These are phyloP conservation scores for Cytospora paraplurivora DNA, from an alignment of 2,329 filamentous ascomycete species.

Conservation along the genomic window DNA sequence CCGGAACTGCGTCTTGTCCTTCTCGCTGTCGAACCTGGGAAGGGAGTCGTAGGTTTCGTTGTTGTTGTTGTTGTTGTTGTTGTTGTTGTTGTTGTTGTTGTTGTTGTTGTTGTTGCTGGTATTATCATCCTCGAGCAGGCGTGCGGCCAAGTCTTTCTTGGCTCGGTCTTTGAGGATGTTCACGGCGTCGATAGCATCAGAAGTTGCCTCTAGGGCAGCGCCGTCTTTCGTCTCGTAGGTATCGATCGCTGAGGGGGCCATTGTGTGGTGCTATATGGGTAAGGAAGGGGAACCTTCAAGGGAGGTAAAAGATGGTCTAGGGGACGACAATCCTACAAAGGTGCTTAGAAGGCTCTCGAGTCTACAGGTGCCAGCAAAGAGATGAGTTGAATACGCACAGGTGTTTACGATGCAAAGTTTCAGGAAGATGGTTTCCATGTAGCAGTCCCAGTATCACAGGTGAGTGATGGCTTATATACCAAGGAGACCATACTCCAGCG, in stretches of 20 bases:
- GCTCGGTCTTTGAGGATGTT: conserved; percentile 35
- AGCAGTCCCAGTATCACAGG: neutral
- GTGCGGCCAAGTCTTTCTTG: conserved; percentile 15
- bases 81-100: neutral
- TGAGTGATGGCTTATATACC: conserved; percentile 21
- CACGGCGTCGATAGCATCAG: conserved; percentile 40
- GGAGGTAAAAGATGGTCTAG: too few relatives aligned
- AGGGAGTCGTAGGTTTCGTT: conserved; percentile 27
- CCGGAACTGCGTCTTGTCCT: conserved; percentile 46
- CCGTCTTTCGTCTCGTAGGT: conserved; percentile 32
- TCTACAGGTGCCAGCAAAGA: too few relatives aligned
- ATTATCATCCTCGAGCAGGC: neutral
- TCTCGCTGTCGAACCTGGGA: conserved; percentile 37
- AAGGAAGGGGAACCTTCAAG: neutral
- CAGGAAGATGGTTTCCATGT: neutral
- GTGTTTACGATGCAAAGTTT: neutral
- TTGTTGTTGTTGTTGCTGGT: too few relatives aligned
- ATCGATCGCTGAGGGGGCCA: conserved; percentile 37
- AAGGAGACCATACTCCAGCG: neutral
- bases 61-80: neutral
- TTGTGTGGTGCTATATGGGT: conserved; percentile 27
- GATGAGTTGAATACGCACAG: neutral
- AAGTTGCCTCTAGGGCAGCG: conserved; percentile 38
- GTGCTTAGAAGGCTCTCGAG: neutral
- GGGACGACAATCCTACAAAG: neutral